These are phyloP conservation scores for Gossypium davidsonii DNA, from an alignment of 441 rosid species.

Conservation along the genomic window DNA sequence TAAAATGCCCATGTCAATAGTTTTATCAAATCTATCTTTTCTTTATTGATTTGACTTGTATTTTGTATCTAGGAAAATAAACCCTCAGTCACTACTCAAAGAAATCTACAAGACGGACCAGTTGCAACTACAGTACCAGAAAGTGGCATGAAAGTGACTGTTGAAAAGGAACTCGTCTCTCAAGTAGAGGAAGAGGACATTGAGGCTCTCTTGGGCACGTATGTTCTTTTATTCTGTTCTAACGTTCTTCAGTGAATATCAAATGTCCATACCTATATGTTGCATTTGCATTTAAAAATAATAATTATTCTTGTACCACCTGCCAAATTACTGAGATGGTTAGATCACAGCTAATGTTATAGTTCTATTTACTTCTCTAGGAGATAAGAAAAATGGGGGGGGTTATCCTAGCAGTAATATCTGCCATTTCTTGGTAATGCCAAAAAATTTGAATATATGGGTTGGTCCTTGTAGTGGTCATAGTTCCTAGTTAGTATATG, in stretches of 20 bases:
- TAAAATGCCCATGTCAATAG: neutral
- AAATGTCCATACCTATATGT: neutral
- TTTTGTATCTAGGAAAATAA: conserved; percentile 63
- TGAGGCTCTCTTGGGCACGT: conserved; percentile 97
- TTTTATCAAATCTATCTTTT: neutral
- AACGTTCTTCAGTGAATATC: conserved; percentile 3
- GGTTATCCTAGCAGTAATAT: neutral
- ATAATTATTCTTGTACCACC: neutral
- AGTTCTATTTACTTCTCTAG: neutral
- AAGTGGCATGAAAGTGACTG: conserved; percentile 77
- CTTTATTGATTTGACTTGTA: neutral
- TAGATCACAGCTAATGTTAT: neutral
- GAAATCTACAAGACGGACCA: conserved; percentile 59
- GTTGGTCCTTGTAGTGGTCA: neutral
- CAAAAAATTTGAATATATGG: neutral
- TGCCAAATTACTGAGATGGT: neutral
- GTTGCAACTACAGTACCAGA: conserved; percentile 51
- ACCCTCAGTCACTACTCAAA: conserved; percentile 58
- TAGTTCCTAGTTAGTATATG: neutral
- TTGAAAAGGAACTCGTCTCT: conserved; percentile 87
- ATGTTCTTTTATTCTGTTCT: conserved; percentile 30
- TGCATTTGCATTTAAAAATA: neutral
- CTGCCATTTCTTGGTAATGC: neutral
- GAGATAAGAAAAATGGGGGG: neutral
- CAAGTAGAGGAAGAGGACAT: conserved; percentile 69